A percentile compares a stretch with the other conserved stretches of the same genome.
phyloP scores from a whole-genome alignment of 768 basidiomycete genomes.

The Lepiota subincarnata region DNA sequence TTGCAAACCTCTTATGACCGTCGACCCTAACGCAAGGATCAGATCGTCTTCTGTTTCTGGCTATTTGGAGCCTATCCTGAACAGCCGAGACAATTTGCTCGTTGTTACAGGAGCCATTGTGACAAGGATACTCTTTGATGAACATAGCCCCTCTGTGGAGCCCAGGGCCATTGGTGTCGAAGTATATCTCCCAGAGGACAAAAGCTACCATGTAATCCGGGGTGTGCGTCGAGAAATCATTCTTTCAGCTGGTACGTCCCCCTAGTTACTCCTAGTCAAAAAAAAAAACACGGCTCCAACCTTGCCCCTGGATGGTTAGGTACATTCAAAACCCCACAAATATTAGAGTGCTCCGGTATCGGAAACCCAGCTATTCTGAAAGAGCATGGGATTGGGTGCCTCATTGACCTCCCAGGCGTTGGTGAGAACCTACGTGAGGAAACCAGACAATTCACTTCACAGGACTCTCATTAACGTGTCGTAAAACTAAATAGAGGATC shows the following conservation, averaged over 20 bases:
- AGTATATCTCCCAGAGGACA: neutral
- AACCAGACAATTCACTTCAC: neutral
- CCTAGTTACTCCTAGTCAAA: neutral
- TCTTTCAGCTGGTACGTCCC: constrained; percentile 42
- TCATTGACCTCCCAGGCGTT: constrained; percentile 9
- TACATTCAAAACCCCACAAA: constrained; percentile 17
- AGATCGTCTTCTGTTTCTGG: constrained; percentile 25
- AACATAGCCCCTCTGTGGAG: neutral
- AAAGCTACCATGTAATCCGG: neutral
- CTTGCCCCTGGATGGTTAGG: neutral
- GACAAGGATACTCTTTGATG: constrained; percentile 1
- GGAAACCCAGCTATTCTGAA: constrained; percentile 1
- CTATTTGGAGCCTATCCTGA: constrained; percentile 21
- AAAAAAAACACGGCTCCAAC: neutral
- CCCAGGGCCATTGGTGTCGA: constrained; percentile 5
- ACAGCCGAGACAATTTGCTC: constrained; percentile 20
- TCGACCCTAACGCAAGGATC: constrained; percentile 20
- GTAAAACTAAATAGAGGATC: constrained; percentile 4
- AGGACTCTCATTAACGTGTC: neutral
- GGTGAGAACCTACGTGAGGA: constrained; percentile 11
- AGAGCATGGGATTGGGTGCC: neutral
- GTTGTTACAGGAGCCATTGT: constrained; percentile 21
- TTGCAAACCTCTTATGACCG: constrained; percentile 5
- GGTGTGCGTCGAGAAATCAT: constrained; percentile 39
- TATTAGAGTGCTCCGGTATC: constrained; percentile 22